phyloP scores from a whole-genome alignment of 371 early-diverging fungal genomes.

The Circinella umbellata region DNA sequence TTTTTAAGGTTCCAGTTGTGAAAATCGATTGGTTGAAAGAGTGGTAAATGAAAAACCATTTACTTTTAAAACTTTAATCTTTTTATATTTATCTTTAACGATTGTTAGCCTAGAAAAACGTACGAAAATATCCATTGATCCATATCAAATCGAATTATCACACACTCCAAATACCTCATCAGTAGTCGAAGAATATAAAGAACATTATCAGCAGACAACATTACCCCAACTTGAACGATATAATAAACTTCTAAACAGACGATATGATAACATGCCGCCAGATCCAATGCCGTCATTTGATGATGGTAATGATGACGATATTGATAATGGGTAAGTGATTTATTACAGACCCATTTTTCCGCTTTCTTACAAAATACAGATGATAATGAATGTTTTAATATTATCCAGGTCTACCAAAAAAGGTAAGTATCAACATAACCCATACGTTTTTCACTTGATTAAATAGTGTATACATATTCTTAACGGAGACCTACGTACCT shows the following conservation, averaged over 20 bases:
- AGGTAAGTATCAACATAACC: too few species aligned
- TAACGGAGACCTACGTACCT: constrained; percentile 7
- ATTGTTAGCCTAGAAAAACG: constrained; percentile 23
- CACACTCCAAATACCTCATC: not conserved
- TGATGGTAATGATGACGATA: constrained; percentile 15
- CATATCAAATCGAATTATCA: constrained; percentile 18
- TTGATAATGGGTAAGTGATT: constrained; percentile 2
- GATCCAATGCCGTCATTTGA: constrained; percentile 6
- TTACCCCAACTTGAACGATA: not conserved
- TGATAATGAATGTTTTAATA: too few species aligned
- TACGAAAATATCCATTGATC: constrained; percentile 18
- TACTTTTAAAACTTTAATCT: too few species aligned
- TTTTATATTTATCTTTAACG: not conserved
- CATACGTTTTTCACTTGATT: too few species aligned
- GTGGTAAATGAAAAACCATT: constrained; percentile 24
- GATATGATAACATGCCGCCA: constrained; percentile 8
- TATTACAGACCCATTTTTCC: not conserved
- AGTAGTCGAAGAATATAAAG: not conserved
- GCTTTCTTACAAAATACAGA: too few species aligned
- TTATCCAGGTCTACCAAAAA: too few species aligned
- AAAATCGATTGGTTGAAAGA: constrained; percentile 41
- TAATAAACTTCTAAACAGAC: constrained; percentile 9
- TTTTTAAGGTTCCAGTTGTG: constrained; percentile 27
- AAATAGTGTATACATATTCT: not conserved
- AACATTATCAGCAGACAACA: not conserved